Evolutionary conservation across 2,329 filamentous ascomycete species (phyloP), one percentile per base, ranked within the genome.

Genomic region (Helotiales sp.): DNA sequence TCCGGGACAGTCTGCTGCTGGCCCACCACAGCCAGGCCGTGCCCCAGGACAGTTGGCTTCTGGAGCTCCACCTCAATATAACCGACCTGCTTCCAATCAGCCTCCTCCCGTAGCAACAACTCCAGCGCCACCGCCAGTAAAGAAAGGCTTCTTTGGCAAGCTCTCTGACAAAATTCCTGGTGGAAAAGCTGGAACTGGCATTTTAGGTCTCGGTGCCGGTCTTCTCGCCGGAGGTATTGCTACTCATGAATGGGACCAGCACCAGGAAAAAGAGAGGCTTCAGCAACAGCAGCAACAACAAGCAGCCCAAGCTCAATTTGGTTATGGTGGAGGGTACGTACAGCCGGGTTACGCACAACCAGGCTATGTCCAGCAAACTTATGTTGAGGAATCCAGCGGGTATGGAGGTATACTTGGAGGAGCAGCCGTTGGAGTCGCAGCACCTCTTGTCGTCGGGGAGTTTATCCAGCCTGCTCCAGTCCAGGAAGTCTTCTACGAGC

Each of bases 131-230:
- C 7, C 5, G 3, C 22, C 17, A 3, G 34, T n/a, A 3, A 42
- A 53, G 34, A 44, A 53, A 22, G 50, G 50, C n/a, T 22, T 53
- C 24, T 42, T 53, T 15, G 36, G 50, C 15, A 53, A 42, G 34
- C 4, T 44, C 15, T n/a, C 15, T 5, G 25, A 27, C 7, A 38
- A 29, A 12, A 22, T 52, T n/a, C n/a, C n/a, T 25, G 49, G 33
- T 30, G 31, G 30, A 1, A 52, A 52, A 52, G 49, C 33, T 5
- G 49, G 34, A 10, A 22, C 25, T 9, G n/a, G n/a, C n/a, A 30
- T 40, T 12, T 25, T 53, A 2, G 50, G 50, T 19, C 25, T 29
- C 1, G 50, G 50, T 8, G 50, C 50, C 1, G 50, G 50, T 33
- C 15, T 53, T 5, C 36, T 53, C 22, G 38, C 50, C 8, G 50